Conservation (phyloP, 129 eudicot species). For the Heracleum sosnowskyi region DNA sequence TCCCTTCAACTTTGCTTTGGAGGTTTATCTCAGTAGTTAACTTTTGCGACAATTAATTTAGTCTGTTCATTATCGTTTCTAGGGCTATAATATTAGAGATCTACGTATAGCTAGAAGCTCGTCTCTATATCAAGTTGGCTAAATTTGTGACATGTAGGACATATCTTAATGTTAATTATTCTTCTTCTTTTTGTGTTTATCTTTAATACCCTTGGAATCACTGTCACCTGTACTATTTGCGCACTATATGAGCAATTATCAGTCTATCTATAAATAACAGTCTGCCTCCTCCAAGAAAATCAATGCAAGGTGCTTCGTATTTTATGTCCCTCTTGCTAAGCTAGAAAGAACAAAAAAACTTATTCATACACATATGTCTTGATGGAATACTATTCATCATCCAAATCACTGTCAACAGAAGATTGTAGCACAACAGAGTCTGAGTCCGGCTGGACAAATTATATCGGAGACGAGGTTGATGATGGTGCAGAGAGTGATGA, state of each 20-base stretch:
- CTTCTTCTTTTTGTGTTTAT: not conserved
- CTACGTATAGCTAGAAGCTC: not conserved
- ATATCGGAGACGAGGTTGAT: not conserved
- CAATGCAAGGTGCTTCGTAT: not conserved
- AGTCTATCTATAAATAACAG: not conserved
- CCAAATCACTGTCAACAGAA: not conserved
- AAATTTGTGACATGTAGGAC: constrained; percentile 5
- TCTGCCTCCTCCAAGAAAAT: not conserved
- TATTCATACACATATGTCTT: not conserved
- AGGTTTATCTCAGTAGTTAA: not conserved
- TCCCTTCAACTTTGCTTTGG: not conserved
- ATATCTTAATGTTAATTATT: not conserved
- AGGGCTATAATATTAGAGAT: not conserved
- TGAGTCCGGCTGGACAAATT: constrained; percentile 1
- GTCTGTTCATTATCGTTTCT: not conserved
- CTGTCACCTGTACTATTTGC: not conserved
- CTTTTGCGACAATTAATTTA: not conserved
- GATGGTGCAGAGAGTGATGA: not conserved
- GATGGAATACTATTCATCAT: not conserved
- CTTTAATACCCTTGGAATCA: not conserved
- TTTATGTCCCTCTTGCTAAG: not conserved
- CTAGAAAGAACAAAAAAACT: not conserved
- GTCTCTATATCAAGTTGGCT: not conserved
- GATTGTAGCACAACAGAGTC: not conserved
- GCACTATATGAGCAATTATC: not conserved